Conservation (phyloP, 768 basidiomycete species). For the Pleurotus platypus region DNA sequence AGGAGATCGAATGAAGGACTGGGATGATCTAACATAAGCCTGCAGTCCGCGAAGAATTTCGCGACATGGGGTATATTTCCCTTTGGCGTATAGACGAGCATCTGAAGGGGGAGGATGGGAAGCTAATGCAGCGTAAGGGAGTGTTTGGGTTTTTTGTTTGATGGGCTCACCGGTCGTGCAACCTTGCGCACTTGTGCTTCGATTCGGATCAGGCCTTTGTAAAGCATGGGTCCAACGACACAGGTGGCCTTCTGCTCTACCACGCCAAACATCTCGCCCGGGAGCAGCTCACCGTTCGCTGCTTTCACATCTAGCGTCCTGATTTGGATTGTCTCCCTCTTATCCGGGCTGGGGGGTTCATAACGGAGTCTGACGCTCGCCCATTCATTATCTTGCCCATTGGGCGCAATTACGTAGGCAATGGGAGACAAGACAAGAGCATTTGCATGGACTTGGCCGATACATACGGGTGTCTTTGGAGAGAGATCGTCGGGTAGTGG, state of each 20-base stretch:
- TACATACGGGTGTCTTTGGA: slow-evolving; percentile 84
- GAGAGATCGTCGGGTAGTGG: slow-evolving; percentile 56
- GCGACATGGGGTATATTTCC: slow-evolving; percentile 86
- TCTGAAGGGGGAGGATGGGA: slow-evolving; percentile 77
- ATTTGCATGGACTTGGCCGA: slow-evolving; percentile 79
- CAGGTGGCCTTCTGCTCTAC: slow-evolving; percentile 85
- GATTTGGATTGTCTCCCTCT: slow-evolving; percentile 76
- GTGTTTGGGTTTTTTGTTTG: neutral
- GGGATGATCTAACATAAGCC: slow-evolving; percentile 80
- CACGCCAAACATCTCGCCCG: slow-evolving; percentile 74
- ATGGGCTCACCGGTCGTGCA: slow-evolving; percentile 50
- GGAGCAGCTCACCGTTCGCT: slow-evolving; percentile 47
- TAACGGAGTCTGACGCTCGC: slow-evolving; percentile 67
- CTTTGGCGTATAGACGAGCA: slow-evolving; percentile 92
- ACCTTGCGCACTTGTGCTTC: slow-evolving; percentile 75
- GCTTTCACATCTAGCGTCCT: slow-evolving; percentile 54
- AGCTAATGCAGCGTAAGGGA: slow-evolving; percentile 42
- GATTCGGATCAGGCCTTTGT: slow-evolving; percentile 77
- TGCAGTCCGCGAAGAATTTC: slow-evolving; percentile 63
- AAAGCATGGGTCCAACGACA: slow-evolving; percentile 77
- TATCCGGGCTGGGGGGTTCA: slow-evolving; percentile 53
- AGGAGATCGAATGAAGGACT: slow-evolving; percentile 59
- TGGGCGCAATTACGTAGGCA: slow-evolving; percentile 53
- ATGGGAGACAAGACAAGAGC: slow-evolving; percentile 86
- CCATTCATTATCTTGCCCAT: slow-evolving; percentile 52